Base-by-base conservation (phyloP, 306 rosid genomes). In the Fragaria ananassa region DNA sequence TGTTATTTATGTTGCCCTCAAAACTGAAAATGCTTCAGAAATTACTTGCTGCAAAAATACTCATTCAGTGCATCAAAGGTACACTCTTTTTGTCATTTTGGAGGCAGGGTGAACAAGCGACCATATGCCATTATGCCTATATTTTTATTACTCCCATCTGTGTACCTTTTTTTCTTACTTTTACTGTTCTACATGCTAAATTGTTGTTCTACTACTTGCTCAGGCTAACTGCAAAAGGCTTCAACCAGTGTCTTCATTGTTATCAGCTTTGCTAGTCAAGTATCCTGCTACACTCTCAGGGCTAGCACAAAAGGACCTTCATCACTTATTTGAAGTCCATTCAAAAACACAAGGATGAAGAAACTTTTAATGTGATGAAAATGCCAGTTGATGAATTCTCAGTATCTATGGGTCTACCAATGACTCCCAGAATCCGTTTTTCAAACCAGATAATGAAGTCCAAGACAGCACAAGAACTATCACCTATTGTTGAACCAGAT, bases 321-420 rank as follows among this genome's bases (percentile, higher is more conserved):
- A 45, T 85, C 64, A 95, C 93, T 25, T 95, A 92, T 78, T 70
- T 95, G 80, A 86, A 84, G 81, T 95, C 98, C 74, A 81, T 92
- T 75, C 81, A 86, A 39, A 76, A 87, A 35, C 96, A 90, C 70
- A 90, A 89, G 87, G 96, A 95, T 72, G 92, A 78, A 81, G 98
- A 95, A 78, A 85, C 92, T 45, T 95, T 92, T 78, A 96, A 95
- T 83, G 88, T 88, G 74, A 80, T 46, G 76, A 89, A 92, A 78
- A 85, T 95, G 61, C 91, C 91, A 5, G 74, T 94, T 75, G 92
- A 92, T 31, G 82, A 87, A 25, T 92, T 81, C 84, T 84, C 97
- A 50, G 95, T 92, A 44, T 92, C 98, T 31, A 72, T 95, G 80
- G 98, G 98, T 63, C 83, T 94, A 49, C 91, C 97, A 49, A 87